A percentile compares a stretch with the other conserved stretches of the same genome.
These are phyloP conservation scores for Pulveroboletus ravenelii DNA, from an alignment of 768 basidiomycete genomes.

Conservation along the genomic window DNA sequence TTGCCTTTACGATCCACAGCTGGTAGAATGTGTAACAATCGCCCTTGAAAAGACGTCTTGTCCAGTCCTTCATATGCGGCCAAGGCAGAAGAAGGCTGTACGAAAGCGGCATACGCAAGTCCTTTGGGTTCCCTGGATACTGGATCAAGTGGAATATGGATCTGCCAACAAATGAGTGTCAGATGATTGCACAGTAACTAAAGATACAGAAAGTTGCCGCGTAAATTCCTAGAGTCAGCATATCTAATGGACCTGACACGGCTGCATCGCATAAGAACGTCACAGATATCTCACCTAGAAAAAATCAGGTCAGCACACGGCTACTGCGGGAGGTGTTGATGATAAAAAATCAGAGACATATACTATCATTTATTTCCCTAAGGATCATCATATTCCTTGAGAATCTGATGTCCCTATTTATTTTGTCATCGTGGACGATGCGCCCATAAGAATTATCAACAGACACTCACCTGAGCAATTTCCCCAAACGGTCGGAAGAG, in stretches of 20 bases:
- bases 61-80: conserved; percentile 77
- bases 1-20: conserved; percentile 66
- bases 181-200: not conserved
- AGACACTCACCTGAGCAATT: conserved; percentile 63
- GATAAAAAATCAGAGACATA: conserved; percentile 23
- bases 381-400: conserved; percentile 30
- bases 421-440: conserved; percentile 35
- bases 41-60: conserved; percentile 83
- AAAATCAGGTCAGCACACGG: conserved; percentile 1
- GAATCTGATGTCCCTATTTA: conserved; percentile 49
- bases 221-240: conserved; percentile 48
- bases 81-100: conserved; percentile 44
- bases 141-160: conserved; percentile 53
- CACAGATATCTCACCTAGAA: conserved; percentile 11
- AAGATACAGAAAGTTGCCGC: conserved; percentile 43
- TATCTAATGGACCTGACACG: conserved; percentile 49
- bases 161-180: conserved; percentile 29
- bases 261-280: not conserved
- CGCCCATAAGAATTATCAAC: not conserved
- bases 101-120: conserved; percentile 57
- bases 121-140: conserved; percentile 50
- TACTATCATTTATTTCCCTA: conserved; percentile 59
- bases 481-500: conserved; percentile 68
- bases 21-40: conserved; percentile 84
- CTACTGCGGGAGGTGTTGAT: not conserved